Conservation (phyloP, 331 rosid species). For the Dryas integrifolia region DNA sequence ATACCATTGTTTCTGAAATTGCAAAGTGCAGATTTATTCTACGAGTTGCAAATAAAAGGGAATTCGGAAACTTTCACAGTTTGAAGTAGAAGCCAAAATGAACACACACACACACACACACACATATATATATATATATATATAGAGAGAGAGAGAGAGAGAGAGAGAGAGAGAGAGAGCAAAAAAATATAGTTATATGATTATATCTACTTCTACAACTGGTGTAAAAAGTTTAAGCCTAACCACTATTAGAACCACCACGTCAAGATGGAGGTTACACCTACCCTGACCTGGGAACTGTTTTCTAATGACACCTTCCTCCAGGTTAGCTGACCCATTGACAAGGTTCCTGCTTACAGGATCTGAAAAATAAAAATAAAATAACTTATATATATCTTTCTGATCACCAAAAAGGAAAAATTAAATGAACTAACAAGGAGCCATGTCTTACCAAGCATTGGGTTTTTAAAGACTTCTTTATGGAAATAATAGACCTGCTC, state of each 20-base stretch:
- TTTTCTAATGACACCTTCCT: conserved; percentile 38
- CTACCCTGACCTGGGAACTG: conserved; percentile 42
- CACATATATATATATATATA: no score
- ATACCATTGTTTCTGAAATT: background rate
- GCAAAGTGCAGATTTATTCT: background rate
- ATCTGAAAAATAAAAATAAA: conserved; percentile 30
- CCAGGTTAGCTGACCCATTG: conserved; percentile 27
- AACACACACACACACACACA: background rate
- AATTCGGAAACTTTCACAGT: background rate
- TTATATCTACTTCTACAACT: conserved; percentile 1
- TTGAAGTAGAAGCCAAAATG: background rate
- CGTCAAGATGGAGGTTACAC: conserved; percentile 24
- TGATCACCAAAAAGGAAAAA: conserved; percentile 13
- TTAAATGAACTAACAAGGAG: conserved; percentile 5
- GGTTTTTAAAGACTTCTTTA: conserved; percentile 43
- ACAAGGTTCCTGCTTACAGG: conserved; percentile 27
- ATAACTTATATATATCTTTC: conserved; percentile 24
- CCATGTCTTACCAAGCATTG: conserved; percentile 42
- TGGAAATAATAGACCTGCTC: conserved; percentile 82
- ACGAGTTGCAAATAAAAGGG: background rate
- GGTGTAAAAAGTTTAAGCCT: background rate
- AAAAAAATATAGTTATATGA: no score
- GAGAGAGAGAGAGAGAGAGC: no score
- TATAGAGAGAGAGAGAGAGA: background rate
- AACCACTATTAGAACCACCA: conserved; percentile 5